These are phyloP conservation scores for Xylariomycetidae sp. DNA, from an alignment of 2,329 filamentous ascomycete species.

Conservation along the genomic window DNA sequence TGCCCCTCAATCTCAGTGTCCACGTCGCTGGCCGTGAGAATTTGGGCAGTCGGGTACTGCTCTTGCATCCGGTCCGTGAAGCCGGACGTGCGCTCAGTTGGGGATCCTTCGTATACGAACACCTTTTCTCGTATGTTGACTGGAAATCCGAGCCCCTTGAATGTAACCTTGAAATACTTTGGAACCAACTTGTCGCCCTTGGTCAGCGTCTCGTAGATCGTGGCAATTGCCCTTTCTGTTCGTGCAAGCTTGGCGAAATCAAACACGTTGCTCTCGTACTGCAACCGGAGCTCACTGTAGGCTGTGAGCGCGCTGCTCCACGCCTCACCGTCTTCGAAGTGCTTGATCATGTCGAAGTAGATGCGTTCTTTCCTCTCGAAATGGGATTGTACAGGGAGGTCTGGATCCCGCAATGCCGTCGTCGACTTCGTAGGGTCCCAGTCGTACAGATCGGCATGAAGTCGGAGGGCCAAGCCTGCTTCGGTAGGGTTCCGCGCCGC, in stretches of 20 bases:
- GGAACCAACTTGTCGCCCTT: constrained; percentile 73
- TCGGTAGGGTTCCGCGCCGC: constrained; percentile 75
- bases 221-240: constrained; percentile 83
- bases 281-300: constrained; percentile 84
- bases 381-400: constrained; percentile 74
- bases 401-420: constrained; percentile 62
- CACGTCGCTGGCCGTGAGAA: constrained; percentile 62
- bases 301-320: constrained; percentile 85
- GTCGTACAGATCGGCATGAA: constrained; percentile 88
- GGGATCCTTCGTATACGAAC: constrained; percentile 81
- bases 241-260: constrained; percentile 90
- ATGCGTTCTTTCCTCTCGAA: constrained; percentile 91
- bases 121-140: constrained; percentile 77
- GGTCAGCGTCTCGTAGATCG: constrained; percentile 81
- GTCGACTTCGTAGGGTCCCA: constrained; percentile 73
- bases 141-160: constrained; percentile 85
- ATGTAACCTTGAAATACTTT: constrained; percentile 87
- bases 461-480: constrained; percentile 78
- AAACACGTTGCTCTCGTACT: constrained; percentile 85
- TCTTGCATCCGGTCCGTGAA: constrained; percentile 92
- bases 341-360: constrained; percentile 91
- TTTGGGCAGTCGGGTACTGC: constrained; percentile 79
- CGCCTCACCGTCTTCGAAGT: constrained; percentile 89
- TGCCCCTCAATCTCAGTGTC: constrained; percentile 84
- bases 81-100: constrained; percentile 67